These are phyloP conservation scores for Arthrobotrys sinensis DNA, from an alignment of 2,329 filamentous ascomycete species.

Conservation along the genomic window DNA sequence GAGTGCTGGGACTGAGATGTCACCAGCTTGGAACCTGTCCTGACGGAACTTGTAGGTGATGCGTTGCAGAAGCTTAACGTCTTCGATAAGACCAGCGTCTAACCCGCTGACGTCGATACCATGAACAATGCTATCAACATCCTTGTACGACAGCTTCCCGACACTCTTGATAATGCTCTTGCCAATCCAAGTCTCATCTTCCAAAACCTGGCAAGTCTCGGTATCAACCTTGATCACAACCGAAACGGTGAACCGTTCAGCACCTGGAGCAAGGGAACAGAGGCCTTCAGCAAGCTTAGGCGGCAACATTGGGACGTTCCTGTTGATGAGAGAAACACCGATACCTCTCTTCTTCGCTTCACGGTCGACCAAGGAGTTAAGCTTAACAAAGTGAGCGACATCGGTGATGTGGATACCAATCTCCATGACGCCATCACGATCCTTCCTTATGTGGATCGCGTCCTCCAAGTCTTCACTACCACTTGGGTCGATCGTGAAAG, in stretches of 20 bases:
- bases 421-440: slow-evolving; percentile 87
- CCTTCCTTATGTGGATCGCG: slow-evolving; percentile 89
- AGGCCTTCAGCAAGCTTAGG: slow-evolving; percentile 87
- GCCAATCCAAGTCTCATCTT: slow-evolving; percentile 93
- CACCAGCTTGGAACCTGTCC: slow-evolving; percentile 83
- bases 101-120: slow-evolving; percentile 76
- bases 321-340: slow-evolving; percentile 93
- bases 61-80: slow-evolving; percentile 80
- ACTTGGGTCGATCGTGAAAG: slow-evolving; percentile 79
- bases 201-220: slow-evolving; percentile 81
- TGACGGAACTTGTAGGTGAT: slow-evolving; percentile 93
- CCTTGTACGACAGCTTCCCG: slow-evolving; percentile 85
- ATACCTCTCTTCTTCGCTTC: slow-evolving; percentile 98
- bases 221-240: slow-evolving; percentile 93
- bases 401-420: slow-evolving; percentile 96
- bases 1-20: slow-evolving; percentile 84
- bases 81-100: slow-evolving; percentile 76
- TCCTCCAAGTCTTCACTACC: slow-evolving; percentile 79
- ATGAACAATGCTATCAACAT: slow-evolving; percentile 86
- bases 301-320: slow-evolving; percentile 88
- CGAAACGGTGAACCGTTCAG: slow-evolving; percentile 91
- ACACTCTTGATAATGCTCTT: slow-evolving; percentile 93
- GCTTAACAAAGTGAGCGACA: slow-evolving; percentile 96
- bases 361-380: slow-evolving; percentile 93
- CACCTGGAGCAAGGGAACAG: slow-evolving; percentile 86